Evolutionary conservation across 345 rosid species (phyloP), one percentile per base, ranked within the genome.

Genomic region (Populus alba): DNA sequence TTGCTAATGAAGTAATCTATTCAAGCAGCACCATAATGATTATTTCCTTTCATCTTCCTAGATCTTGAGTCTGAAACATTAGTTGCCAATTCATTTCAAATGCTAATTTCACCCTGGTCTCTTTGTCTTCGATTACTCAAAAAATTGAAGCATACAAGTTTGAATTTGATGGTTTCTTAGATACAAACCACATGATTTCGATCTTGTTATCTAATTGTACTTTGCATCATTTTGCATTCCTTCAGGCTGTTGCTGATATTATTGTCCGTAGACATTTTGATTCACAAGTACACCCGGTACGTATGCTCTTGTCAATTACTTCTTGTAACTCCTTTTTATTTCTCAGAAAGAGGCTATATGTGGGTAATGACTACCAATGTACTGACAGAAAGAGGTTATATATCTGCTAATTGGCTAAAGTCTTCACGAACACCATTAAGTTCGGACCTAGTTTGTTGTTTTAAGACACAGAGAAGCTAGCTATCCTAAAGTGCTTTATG

Each of bases 231-330:
- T 47, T 74, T 51, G 55, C 5, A 15, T 65, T 70, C 37, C 70
- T 77, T 18, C 97, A 96, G 99, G 97, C 99, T 78, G 98, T 96
- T 55, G 95, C 89, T 83, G 92, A 88, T 66, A 94, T 92, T 20
- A 81, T 88, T 80, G 89, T 89, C 77, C 86, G 77, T 15, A 89
- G 94, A 77, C 92, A 96, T 85, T 96, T 94, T 78, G 85, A 80
- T 62, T 83, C 83, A 6, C 80, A 83, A 74, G 57, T 96, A 69
- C 90, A 87, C 82, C 89, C 93, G 79, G 99, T 96, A n/a, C n/a
- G n/a, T n/a, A 91, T 37, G 90, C 78, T 76, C 70, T 71, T 49
- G 15, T n/a, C 55, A 15, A 8, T 37, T 38, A 49, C 33, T 27
- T 4, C 13, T 41, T 57, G 23, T 74, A 15, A 49, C 16, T 75